phyloP scores from a whole-genome alignment of 768 basidiomycete genomes.

The Mycena venus region DNA sequence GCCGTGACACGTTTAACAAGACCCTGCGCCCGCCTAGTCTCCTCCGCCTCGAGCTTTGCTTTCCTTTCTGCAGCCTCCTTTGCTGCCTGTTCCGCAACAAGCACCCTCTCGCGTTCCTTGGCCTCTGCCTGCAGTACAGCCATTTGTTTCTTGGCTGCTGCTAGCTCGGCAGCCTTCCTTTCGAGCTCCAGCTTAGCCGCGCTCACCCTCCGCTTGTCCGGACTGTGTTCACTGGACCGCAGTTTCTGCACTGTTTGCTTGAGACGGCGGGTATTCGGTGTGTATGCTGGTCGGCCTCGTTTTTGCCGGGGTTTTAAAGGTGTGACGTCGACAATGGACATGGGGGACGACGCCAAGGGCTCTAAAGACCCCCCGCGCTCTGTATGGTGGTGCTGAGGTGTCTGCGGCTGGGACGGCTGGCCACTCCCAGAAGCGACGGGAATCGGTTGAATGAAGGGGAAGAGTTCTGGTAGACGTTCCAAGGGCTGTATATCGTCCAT shows the following conservation, averaged over 20 bases:
- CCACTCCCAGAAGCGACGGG: neutral
- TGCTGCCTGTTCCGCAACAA: neutral
- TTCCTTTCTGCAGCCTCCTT: neutral
- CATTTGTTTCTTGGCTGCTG: neutral
- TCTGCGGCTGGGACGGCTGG: neutral
- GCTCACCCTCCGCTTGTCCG: neutral
- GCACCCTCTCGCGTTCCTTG: neutral
- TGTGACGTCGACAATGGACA: neutral
- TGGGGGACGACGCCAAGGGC: no score
- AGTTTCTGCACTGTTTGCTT: neutral
- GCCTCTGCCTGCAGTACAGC: neutral
- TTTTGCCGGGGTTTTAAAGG: neutral
- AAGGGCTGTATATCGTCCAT: neutral
- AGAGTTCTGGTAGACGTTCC: neutral
- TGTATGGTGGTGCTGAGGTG: neutral
- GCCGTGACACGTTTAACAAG: neutral
- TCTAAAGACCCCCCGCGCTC: neutral
- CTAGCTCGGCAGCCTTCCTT: neutral
- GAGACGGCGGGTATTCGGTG: neutral
- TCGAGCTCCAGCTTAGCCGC: neutral
- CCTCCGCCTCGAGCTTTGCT: neutral
- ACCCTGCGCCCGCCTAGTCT: conserved; percentile 7
- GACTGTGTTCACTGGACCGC: neutral
- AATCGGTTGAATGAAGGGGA: neutral
- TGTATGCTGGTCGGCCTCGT: neutral